These are phyloP conservation scores for Scutellaria minor DNA, from an alignment of 257 asterid species.

Conservation along the genomic window DNA sequence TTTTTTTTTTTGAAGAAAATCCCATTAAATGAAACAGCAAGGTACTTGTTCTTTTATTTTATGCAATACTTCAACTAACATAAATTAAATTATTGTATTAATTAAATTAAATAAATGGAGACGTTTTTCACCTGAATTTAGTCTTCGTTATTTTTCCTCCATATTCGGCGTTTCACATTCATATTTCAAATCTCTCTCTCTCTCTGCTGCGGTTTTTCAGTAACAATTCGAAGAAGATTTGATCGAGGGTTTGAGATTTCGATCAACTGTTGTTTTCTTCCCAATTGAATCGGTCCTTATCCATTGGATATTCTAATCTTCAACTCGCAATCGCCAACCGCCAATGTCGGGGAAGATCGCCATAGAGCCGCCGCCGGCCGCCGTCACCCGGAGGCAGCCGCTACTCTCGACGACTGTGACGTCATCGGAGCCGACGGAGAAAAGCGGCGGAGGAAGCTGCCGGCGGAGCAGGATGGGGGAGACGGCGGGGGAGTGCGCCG, in stretches of 20 bases:
- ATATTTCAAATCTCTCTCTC: background rate
- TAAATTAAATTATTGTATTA: too few relatives aligned
- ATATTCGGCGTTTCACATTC: slow-evolving; percentile 36
- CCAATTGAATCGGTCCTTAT: background rate
- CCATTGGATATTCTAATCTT: background rate
- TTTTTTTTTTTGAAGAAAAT: too few relatives aligned
- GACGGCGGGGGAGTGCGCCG: slow-evolving; percentile 65
- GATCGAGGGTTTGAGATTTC: slow-evolving; percentile 35
- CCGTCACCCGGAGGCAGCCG: slow-evolving; percentile 41
- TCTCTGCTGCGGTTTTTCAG: slow-evolving; percentile 24
- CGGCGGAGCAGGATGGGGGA: slow-evolving; percentile 55
- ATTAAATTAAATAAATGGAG: background rate
- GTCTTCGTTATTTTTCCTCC: slow-evolving; percentile 32
- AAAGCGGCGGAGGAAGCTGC: slow-evolving; percentile 19
- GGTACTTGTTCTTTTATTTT: too few relatives aligned
- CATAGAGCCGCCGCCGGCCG: slow-evolving; percentile 33
- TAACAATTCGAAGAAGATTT: slow-evolving; percentile 15
- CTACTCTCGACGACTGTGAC: slow-evolving; percentile 33
- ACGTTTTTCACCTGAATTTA: slow-evolving; percentile 22
- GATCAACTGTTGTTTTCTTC: background rate
- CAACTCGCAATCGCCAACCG: slow-evolving; percentile 21
- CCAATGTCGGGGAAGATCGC: slow-evolving; percentile 39
- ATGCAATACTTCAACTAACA: too few relatives aligned
- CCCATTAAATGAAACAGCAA: too few relatives aligned
- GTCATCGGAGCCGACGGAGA: slow-evolving; percentile 28